phyloP scores from a whole-genome alignment of 1,284 basidiomycete species.

The Phellinidium pouzarii region DNA sequence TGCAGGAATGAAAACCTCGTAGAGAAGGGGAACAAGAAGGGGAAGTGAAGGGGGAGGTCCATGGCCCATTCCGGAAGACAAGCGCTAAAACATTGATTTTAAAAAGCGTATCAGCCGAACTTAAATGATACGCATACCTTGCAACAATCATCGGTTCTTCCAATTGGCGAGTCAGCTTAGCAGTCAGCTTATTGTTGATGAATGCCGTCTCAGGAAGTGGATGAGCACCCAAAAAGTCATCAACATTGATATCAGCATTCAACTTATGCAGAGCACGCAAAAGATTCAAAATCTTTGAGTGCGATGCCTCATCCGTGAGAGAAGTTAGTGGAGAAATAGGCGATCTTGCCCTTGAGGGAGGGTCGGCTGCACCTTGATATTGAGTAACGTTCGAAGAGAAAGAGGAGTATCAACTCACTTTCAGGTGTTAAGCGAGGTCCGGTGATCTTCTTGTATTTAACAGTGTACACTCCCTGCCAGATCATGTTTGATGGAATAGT shows the following conservation, averaged over 20 bases:
- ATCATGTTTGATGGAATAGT: conserved; percentile 62
- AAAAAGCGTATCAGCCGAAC: not conserved
- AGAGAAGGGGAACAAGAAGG: conserved; percentile 98
- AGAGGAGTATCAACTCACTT: conserved; percentile 35
- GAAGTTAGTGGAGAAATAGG: conserved; percentile 63
- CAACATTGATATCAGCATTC: conserved; percentile 59
- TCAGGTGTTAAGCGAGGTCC: conserved; percentile 69
- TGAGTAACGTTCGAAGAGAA: conserved; percentile 5
- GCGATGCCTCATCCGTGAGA: conserved; percentile 77
- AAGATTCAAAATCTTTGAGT: conserved; percentile 87
- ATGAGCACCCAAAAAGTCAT: conserved; percentile 42
- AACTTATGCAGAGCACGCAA: conserved; percentile 84
- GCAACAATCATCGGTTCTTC: conserved; percentile 99
- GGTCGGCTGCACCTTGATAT: conserved; percentile 27
- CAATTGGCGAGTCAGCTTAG: conserved; percentile 94
- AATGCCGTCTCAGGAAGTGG: conserved; percentile 75
- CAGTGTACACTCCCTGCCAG: conserved; percentile 85
- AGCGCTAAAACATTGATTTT: conserved; percentile 43
- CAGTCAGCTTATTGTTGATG: conserved; percentile 96
- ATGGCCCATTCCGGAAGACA: conserved; percentile 96
- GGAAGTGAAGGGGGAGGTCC: conserved; percentile 90
- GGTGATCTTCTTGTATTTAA: conserved; percentile 89
- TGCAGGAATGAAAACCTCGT: conserved; percentile 96
- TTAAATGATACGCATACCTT: conserved; percentile 51
- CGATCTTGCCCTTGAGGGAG: conserved; percentile 39